These are phyloP conservation scores for Septoria petroselini DNA, from an alignment of 2,329 filamentous ascomycete genomes.

Conservation along the genomic window DNA sequence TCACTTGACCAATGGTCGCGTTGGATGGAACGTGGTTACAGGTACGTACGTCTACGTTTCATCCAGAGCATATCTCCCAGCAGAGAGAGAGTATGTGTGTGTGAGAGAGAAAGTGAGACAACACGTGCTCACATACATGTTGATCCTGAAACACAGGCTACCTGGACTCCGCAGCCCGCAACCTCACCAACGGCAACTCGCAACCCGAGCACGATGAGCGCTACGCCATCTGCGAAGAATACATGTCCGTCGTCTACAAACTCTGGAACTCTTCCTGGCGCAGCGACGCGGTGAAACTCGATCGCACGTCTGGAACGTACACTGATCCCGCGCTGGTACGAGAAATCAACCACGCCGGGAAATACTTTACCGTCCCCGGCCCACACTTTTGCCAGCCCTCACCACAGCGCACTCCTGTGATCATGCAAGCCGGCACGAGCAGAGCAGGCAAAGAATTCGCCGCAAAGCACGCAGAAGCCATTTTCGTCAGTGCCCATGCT, in stretches of 20 bases:
- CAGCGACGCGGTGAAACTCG: slow-evolving; percentile 61
- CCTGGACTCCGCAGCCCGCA: slow-evolving; percentile 63
- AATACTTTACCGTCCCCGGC: slow-evolving; percentile 62
- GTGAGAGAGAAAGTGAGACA: no score
- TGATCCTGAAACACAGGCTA: slow-evolving; percentile 47
- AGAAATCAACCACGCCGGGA: slow-evolving; percentile 63
- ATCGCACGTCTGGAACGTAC: slow-evolving; percentile 59
- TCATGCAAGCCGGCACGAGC: slow-evolving; percentile 68
- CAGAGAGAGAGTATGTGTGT: no score
- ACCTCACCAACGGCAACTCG: slow-evolving; percentile 54
- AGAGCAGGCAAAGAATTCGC: slow-evolving; percentile 64
- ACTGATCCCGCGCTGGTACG: slow-evolving; percentile 58
- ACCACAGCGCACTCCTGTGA: slow-evolving; percentile 65
- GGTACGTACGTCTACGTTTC: neutral
- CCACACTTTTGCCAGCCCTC: slow-evolving; percentile 65
- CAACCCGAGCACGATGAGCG: slow-evolving; percentile 64
- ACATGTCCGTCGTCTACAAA: slow-evolving; percentile 59
- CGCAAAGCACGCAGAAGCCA: slow-evolving; percentile 67
- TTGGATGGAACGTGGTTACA: slow-evolving; percentile 56
- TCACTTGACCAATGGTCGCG: slow-evolving; percentile 56
- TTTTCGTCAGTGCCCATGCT: slow-evolving; percentile 66
- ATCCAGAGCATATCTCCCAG: no score
- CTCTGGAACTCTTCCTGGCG: slow-evolving; percentile 66
- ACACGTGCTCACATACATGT: neutral
- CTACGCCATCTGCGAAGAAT: slow-evolving; percentile 64